phyloP scores from a whole-genome alignment of 2,329 filamentous ascomycete species.

The Bisporella sp. region DNA sequence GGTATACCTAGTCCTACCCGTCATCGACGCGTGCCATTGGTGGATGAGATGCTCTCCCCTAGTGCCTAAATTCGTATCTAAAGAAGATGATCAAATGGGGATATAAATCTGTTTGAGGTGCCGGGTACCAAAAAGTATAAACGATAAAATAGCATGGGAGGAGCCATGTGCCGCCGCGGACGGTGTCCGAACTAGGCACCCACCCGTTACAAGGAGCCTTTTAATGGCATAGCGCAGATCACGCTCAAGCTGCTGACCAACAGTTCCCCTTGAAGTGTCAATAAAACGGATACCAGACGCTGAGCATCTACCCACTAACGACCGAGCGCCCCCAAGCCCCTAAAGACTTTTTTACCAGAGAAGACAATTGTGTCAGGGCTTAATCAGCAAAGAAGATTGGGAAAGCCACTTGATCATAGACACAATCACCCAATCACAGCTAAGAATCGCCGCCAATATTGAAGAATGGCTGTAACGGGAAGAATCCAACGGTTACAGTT shows the following conservation, averaged over 20 bases:
- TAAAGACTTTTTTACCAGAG: not conserved
- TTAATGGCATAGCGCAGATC: constrained; percentile 12
- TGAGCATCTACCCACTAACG: not conserved
- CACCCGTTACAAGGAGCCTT: constrained; percentile 16
- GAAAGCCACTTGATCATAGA: not conserved
- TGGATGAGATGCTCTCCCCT: constrained; percentile 5
- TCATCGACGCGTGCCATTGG: constrained; percentile 7
- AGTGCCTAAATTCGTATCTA: constrained; percentile 24
- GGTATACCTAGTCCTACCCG: constrained; percentile 8
- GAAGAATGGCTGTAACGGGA: not conserved
- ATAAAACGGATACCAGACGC: not conserved
- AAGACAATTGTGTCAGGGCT: not conserved
- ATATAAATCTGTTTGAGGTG: constrained; percentile 21
- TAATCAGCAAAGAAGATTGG: not conserved
- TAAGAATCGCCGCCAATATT: not conserved
- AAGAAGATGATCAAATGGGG: constrained; percentile 18
- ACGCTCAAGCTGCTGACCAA: constrained; percentile 5
- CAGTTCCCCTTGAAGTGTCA: constrained; percentile 3
- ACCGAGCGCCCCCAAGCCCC: not conserved
- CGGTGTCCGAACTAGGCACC: constrained; percentile 12
- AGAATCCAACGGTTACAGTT: no score
- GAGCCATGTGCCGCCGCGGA: constrained; percentile 13
- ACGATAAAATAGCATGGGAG: constrained; percentile 13
- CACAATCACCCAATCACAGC: not conserved
- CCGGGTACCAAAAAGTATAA: constrained; percentile 15